Percentiles rank a stretch among this genome's conserved stretches.
Conservation (phyloP, 2,329 filamentous ascomycete genomes). For the Sporothrix brasiliensis region DNA sequence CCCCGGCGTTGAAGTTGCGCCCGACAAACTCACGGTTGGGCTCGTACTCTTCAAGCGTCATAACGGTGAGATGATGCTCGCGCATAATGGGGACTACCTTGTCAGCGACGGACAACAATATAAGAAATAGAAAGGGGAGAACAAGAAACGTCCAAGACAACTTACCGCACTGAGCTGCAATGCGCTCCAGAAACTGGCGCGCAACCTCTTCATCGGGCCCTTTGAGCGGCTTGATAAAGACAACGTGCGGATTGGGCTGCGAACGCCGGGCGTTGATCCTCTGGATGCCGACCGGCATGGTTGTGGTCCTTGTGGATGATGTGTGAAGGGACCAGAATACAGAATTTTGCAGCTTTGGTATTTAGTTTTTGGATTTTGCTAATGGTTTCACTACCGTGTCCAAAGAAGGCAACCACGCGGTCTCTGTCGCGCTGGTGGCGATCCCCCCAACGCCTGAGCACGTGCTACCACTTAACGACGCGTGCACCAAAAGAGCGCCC, state of each 20-base stretch:
- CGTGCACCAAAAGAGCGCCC: neutral
- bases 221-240: conserved; percentile 80
- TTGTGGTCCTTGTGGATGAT: neutral
- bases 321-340: neutral
- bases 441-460: conserved; percentile 32
- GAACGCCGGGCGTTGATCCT: conserved; percentile 74
- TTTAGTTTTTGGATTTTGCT: neutral
- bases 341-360: neutral
- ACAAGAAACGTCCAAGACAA: neutral
- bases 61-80: conserved; percentile 65
- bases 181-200: conserved; percentile 72
- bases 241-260: conserved; percentile 75
- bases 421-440: conserved; percentile 21
- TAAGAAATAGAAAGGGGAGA: too few species aligned
- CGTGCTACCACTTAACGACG: conserved; percentile 24
- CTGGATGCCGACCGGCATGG: conserved; percentile 77
- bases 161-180: conserved; percentile 76
- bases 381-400: neutral
- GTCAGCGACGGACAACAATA: neutral
- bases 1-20: conserved; percentile 87
- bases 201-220: conserved; percentile 65
- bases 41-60: conserved; percentile 77
- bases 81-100: conserved; percentile 67
- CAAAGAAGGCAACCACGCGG: conserved; percentile 9
- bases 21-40: conserved; percentile 82